These are phyloP conservation scores for Eudorina sp. DNA, from an alignment of 139 green algal genomes.

Conservation along the genomic window DNA sequence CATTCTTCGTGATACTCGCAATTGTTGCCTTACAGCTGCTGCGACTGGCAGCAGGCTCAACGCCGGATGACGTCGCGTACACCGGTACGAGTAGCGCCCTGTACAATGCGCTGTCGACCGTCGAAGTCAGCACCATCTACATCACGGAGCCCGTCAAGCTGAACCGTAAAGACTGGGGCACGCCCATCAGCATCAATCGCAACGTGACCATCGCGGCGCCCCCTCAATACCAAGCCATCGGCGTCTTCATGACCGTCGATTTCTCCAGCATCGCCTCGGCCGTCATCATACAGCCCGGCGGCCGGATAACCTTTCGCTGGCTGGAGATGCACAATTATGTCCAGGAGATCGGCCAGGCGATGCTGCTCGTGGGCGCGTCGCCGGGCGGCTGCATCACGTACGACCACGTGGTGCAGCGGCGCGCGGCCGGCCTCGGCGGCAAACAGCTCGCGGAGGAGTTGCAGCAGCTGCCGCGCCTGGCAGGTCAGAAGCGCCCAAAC, in stretches of 20 bases:
- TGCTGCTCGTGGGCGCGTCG: conserved; percentile 6
- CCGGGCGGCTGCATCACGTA: not conserved
- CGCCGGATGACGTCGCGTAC: not conserved
- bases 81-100: conserved; percentile 1
- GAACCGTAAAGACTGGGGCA: not conserved
- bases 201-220: conserved; percentile 16
- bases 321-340: conserved; percentile 18
- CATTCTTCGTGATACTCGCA: not conserved
- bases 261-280: not conserved
- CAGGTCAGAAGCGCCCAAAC: not conserved
- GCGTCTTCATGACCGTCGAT: not conserved
- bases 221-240: not conserved
- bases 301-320: not conserved
- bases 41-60: not conserved
- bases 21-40: not conserved
- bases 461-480: not conserved
- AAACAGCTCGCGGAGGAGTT: not conserved
- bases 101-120: not conserved
- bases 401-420: not conserved
- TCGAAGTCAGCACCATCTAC: not conserved
- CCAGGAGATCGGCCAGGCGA: not conserved
- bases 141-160: not conserved
- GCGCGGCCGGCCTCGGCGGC: not conserved
- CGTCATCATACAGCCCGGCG: not conserved
- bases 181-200: not conserved